Base-by-base conservation (phyloP, 2,329 filamentous ascomycete species). In the Diplocarpon mali region DNA sequence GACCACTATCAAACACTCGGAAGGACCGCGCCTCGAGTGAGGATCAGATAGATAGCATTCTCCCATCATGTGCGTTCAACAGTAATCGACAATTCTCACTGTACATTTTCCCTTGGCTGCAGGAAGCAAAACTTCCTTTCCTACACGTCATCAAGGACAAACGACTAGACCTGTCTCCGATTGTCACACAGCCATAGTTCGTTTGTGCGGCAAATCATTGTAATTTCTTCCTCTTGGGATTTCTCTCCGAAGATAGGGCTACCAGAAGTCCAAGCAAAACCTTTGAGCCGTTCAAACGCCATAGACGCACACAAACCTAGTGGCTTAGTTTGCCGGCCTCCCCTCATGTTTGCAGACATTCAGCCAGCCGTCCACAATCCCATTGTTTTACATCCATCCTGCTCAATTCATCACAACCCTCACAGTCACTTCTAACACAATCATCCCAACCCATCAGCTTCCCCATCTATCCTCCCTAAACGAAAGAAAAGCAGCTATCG, bases 381-480 rank as follows among this genome's bases (percentile, higher is more conserved):
- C 15, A 13, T 14, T 31, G 31, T 43, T 38, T 43, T 40, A 47
- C 45, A 36, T 17, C 20, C 13, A 30, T 40, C 35, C 10, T 11
- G 17, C 3, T 35, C 20, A 24, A 24, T 24, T 11, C 11, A 29
- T 17, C 27, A 38, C 29, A 20, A 4, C 24, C 11, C 11, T 32
- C 30, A 32, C 44, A 48, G 45, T 42, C 41, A 42, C 2, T 38
- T 30, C 17, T 32, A 44, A 51, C 48, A 46, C 44, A 45, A 7
- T 6, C 29, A 38, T 29, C 30, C 38, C 31, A 27, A n/a, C 10
- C 36, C 15, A 30, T 38, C 29, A 17, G 24, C 20, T 15, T 43
- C 30, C 20, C 29, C 15, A 30, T 9, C 20, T 24, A 28, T 24
- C 20, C 20, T 24, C 17, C 15, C 34, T 29, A 14, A 35, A 17